phyloP scores from a whole-genome alignment of 2,329 filamentous ascomycete species.

The Parasarocladium wereldwijsianum region DNA sequence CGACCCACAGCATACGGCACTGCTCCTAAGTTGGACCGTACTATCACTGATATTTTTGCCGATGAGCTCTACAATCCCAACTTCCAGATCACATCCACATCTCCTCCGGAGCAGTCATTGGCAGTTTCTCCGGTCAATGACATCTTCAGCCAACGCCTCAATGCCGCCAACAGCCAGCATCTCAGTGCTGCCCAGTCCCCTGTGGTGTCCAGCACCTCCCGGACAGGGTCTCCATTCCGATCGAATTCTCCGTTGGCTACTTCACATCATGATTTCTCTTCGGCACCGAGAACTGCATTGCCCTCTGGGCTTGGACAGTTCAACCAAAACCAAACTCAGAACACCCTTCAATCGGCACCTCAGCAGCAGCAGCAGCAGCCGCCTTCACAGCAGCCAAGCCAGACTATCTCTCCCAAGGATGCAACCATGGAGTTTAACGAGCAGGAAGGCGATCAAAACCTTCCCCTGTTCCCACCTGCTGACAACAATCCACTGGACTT shows the following conservation, averaged over 20 bases:
- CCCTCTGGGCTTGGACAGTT: constrained; percentile 15
- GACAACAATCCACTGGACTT: constrained; percentile 31
- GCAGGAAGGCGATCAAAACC: constrained; percentile 50
- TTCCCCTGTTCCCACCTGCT: constrained; percentile 58
- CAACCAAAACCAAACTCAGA: constrained; percentile 44
- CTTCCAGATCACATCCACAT: constrained; percentile 41
- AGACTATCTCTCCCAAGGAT: constrained; percentile 92
- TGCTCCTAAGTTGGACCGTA: constrained; percentile 67
- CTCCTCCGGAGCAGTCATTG: constrained; percentile 30
- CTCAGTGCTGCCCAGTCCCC: constrained; percentile 42
- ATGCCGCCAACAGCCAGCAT: constrained; percentile 65
- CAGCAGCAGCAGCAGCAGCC: constrained; percentile 26
- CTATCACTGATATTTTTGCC: constrained; percentile 71
- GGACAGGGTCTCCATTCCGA: constrained; percentile 58
- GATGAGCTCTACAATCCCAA: constrained; percentile 74
- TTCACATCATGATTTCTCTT: constrained; percentile 26
- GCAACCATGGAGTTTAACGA: constrained; percentile 77
- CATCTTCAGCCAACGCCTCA: constrained; percentile 60
- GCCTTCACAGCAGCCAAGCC: constrained; percentile 29
- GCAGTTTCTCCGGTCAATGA: constrained; percentile 33
- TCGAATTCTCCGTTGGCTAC: constrained; percentile 50
- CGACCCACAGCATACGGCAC: constrained; percentile 20
- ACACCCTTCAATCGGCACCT: constrained; percentile 45
- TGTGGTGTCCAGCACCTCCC: constrained; percentile 37
- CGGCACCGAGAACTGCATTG: too few species aligned